Evolutionary conservation across 139 green algal genomes (phyloP).

Genomic region (Haematococcus lacustris): DNA sequence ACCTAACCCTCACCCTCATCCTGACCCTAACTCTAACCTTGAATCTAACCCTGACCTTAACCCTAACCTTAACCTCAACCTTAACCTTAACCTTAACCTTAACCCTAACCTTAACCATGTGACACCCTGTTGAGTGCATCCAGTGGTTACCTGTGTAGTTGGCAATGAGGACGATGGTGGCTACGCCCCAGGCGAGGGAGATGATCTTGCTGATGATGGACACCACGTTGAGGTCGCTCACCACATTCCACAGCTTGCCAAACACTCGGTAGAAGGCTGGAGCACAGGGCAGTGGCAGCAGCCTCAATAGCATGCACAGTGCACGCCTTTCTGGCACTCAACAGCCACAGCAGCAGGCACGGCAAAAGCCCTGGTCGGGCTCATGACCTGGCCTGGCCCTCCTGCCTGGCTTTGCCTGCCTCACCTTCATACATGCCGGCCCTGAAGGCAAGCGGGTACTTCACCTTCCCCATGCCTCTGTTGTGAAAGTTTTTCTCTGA

Average conservation of each 20-base stretch:
- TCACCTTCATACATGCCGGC: neutral
- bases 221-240: neutral
- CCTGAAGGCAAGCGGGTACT: neutral
- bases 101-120: no score
- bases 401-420: neutral
- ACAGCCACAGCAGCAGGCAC: neutral
- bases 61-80: no score
- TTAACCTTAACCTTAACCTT: no score
- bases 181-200: neutral
- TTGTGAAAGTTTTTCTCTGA: neutral
- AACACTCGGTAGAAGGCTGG: constrained; percentile 2
- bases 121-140: no score
- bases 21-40: no score
- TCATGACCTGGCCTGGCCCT: neutral
- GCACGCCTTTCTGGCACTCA: neutral
- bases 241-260: constrained; percentile 4
- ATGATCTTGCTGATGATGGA: constrained; percentile 2
- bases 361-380: neutral
- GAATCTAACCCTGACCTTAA: neutral
- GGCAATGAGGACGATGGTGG: constrained; percentile 1
- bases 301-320: neutral
- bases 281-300: neutral
- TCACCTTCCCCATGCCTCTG: neutral
- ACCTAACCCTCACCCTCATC: neutral
- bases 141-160: constrained; percentile 3